Conservation (phyloP, 495 filamentous ascomycete genomes). For the Hypoxylon intermedium region DNA sequence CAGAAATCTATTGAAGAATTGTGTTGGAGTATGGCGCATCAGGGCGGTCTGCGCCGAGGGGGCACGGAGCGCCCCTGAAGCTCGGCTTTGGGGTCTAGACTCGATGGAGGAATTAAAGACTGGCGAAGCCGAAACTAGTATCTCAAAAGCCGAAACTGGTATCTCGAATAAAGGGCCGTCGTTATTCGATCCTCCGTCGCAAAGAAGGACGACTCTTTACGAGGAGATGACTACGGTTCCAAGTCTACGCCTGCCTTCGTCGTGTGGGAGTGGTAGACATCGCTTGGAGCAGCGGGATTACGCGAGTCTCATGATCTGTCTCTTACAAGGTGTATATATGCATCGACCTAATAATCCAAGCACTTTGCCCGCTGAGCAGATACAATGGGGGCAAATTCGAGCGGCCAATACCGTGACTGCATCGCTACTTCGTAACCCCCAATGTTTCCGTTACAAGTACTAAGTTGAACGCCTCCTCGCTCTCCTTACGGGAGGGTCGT, state of each 20-base stretch:
- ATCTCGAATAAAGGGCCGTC: neutral
- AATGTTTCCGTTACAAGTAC: neutral
- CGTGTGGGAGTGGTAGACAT: too few species aligned
- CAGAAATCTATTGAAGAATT: neutral
- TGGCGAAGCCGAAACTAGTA: neutral
- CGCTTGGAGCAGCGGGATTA: too few species aligned
- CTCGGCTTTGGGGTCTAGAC: slow-evolving; percentile 2
- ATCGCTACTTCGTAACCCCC: neutral
- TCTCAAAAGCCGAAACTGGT: slow-evolving; percentile 1
- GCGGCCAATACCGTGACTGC: neutral
- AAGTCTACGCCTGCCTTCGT: too few species aligned
- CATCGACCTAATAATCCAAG: too few species aligned
- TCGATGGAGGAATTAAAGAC: neutral
- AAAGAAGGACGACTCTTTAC: too few species aligned
- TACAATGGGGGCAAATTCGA: too few species aligned
- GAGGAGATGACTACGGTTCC: too few species aligned
- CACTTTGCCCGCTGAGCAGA: too few species aligned
- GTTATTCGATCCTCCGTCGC: neutral
- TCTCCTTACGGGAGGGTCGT: neutral
- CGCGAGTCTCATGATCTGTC: too few species aligned
- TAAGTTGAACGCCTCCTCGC: neutral
- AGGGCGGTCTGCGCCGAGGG: slow-evolving; percentile 1
- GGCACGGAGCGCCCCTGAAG: neutral
- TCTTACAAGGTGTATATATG: too few species aligned
- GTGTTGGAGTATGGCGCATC: neutral